Base-by-base conservation (phyloP, 768 basidiomycete genomes). In the Exsudoporus frostii region DNA sequence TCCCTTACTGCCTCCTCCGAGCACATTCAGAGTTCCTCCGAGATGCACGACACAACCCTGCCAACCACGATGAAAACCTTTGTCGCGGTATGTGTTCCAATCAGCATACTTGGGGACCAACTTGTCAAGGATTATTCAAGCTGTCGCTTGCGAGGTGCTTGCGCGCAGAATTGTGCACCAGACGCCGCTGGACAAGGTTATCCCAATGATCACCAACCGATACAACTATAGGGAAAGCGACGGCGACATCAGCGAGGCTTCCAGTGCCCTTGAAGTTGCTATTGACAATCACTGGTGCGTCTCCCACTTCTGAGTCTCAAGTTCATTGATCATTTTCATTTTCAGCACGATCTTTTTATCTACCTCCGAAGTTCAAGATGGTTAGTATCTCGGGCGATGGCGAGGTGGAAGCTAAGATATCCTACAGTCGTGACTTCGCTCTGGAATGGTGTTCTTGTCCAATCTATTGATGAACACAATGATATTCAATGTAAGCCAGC, bases 281-380 rank as follows among this genome's bases (percentile, higher is more conserved):
- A 90, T 96, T 55, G 95, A 98, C 68, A 82, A 90, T 49, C 84
- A 92, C 61, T 92, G 92, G 91, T 92, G 58, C 36, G 64, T 50
- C 40, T 51, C 44, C 41, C 9, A 19, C n/a, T 29, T 43, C 2
- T 38, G 13, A 27, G 29, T 15, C 17, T 53, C 41, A 17, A 53
- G 19, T 17, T 50, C 24, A 25, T 39, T 56, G 11, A 50, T 44
- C 48, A 41, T 46, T 32, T 19, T 22, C 22, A 10, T 53, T 15
- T 50, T 7, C 47, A 92, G 90, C 59, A 79, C 83, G 7, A 88
- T 90, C 60, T 94, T 95, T 67, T 69, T 95, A 38, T 92, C 92
- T 10, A 94, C 91, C 0, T 84, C 68, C 44, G 92, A 94, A 71
- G 84, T 90, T 14, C 92, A 96, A 66, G 80, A 88, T 63, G 85